Evolutionary conservation across 495 filamentous ascomycete species (phyloP).

Genomic region (Halenospora varia): DNA sequence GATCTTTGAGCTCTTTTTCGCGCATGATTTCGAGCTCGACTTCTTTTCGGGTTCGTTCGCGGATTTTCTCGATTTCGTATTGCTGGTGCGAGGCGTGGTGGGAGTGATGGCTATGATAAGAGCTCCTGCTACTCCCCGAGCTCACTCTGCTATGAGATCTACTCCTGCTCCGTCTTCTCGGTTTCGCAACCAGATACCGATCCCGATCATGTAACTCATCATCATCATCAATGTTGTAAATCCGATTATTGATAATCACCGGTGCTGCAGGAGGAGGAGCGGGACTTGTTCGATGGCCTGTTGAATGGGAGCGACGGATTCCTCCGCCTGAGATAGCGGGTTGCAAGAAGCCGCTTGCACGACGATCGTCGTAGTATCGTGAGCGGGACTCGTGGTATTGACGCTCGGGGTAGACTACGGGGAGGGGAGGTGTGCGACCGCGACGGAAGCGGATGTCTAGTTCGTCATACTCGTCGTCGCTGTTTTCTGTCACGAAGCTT

Average conservation of each 20-base stretch:
- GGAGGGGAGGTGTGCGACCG: constrained; percentile 31
- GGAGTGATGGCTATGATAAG: too few relatives aligned
- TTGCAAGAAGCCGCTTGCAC: constrained; percentile 7
- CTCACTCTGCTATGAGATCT: too few relatives aligned
- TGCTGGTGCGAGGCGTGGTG: constrained; percentile 1
- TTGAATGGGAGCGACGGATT: constrained; percentile 9
- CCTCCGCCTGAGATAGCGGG: constrained; percentile 7
- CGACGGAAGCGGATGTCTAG: constrained; percentile 42
- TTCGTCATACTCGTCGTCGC: constrained; percentile 28
- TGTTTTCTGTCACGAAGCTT: background rate
- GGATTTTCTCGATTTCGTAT: constrained; percentile 9
- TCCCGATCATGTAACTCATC: too few relatives aligned
- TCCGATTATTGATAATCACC: constrained; percentile 50
- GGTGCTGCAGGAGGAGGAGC: constrained; percentile 28
- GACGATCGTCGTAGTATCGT: constrained; percentile 2
- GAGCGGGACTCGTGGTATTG: constrained; percentile 6
- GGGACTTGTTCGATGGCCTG: constrained; percentile 14
- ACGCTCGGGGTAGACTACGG: constrained; percentile 22
- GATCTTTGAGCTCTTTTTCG: constrained; percentile 8
- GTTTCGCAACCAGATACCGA: too few relatives aligned
- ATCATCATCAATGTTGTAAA: constrained; percentile 32
- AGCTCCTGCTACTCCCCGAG: too few relatives aligned
- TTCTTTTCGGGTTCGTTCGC: constrained; percentile 30
- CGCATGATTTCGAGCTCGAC: constrained; percentile 28
- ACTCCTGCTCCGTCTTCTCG: too few relatives aligned